phyloP scores from a whole-genome alignment of 2,329 filamentous ascomycete species.

The Cercospora sp. region DNA sequence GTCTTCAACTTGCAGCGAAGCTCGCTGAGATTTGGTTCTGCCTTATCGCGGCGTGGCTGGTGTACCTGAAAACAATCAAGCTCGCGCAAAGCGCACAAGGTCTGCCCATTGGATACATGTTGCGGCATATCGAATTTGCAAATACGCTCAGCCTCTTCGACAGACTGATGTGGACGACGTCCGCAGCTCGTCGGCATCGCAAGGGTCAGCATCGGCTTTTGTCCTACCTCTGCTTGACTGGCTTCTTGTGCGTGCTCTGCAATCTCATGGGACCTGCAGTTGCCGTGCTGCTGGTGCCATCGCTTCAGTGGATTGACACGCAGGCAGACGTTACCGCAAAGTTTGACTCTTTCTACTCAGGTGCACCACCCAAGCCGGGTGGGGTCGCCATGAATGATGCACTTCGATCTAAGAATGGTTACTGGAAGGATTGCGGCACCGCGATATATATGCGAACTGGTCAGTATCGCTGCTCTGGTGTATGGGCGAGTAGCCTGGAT shows the following conservation, averaged over 20 bases:
- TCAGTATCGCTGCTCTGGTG: background rate
- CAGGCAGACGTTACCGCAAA: background rate
- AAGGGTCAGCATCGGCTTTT: background rate
- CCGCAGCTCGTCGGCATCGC: background rate
- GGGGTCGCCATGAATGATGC: background rate
- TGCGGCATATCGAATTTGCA: background rate
- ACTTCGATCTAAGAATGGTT: background rate
- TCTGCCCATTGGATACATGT: background rate
- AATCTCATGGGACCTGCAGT: constrained; percentile 38
- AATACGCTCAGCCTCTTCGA: background rate
- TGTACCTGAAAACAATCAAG: background rate
- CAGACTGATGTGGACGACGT: background rate
- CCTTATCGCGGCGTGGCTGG: background rate
- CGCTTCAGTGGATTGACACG: constrained; percentile 28
- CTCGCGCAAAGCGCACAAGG: background rate
- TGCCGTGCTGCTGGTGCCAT: constrained; percentile 32
- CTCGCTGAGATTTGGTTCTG: background rate
- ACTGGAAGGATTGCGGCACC: background rate
- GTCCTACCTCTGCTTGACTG: background rate
- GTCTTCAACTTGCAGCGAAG: background rate
- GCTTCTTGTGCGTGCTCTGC: constrained; percentile 29
- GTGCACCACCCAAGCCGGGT: background rate
- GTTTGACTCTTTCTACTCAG: background rate
- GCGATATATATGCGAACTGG: background rate
- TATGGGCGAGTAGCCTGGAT: constrained; percentile 13